phyloP scores from a whole-genome alignment of 2,329 filamentous ascomycete genomes.

The Lasiodiplodia citricola region DNA sequence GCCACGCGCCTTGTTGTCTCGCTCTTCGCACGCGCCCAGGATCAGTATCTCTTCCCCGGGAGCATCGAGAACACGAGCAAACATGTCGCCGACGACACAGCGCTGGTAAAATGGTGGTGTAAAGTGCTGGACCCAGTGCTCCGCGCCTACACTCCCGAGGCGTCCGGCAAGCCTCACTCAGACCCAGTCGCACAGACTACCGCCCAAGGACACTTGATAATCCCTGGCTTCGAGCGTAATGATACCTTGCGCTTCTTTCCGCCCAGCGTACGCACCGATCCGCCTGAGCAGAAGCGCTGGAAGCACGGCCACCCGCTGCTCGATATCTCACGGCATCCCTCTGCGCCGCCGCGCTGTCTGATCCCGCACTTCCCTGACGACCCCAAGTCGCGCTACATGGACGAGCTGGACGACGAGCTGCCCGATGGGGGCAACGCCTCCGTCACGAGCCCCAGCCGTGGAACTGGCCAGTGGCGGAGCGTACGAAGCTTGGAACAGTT shows the following conservation, averaged over 20 bases:
- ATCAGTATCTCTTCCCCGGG: constrained; percentile 92
- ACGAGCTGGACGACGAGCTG: constrained; percentile 86
- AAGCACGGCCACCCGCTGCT: constrained; percentile 72
- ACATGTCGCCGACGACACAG: constrained; percentile 89
- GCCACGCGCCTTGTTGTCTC: constrained; percentile 77
- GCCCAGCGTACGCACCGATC: constrained; percentile 47
- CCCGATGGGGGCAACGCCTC: constrained; percentile 37
- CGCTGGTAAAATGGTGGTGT: constrained; percentile 96
- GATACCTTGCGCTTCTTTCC: constrained; percentile 84
- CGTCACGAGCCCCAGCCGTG: constrained; percentile 47
- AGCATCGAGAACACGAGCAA: constrained; percentile 85
- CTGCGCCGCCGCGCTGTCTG: constrained; percentile 79
- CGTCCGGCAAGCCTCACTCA: constrained; percentile 29
- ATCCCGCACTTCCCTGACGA: constrained; percentile 94
- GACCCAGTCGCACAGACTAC: constrained; percentile 37
- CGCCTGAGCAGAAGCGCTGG: constrained; percentile 50
- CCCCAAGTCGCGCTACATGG: constrained; percentile 86
- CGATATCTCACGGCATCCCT: constrained; percentile 70
- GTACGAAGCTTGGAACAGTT: constrained; percentile 87
- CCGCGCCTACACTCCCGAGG: constrained; percentile 52
- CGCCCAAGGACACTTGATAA: constrained; percentile 79
- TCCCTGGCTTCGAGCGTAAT: constrained; percentile 83
- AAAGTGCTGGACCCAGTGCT: constrained; percentile 80
- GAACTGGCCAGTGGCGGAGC: constrained; percentile 78
- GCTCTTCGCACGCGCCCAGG: constrained; percentile 88